Evolutionary conservation across 441 rosid species (phyloP), one percentile per base, ranked within the genome.

Genomic region (Mallotus repandus): DNA sequence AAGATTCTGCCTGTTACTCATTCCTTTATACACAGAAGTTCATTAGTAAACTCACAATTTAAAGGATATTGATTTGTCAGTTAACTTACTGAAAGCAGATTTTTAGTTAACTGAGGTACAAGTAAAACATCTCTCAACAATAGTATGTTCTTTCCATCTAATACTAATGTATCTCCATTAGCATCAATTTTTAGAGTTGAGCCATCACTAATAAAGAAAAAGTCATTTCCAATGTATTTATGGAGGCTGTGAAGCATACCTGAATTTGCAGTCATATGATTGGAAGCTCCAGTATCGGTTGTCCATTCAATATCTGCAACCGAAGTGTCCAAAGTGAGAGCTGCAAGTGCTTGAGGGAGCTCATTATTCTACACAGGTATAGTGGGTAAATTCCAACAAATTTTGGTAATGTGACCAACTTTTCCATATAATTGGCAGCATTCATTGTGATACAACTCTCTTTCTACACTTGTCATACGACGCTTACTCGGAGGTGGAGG

Each of bases 331-430:
- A 65, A 46, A 55, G 32, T 66, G 7, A 66, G 69, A 1, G 69
- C 41, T 4, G 19, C 55, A n/a, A 66, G 56, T 3, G 69, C 69
- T 46, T 66, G 56, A 5, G 69, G 69, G 22, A 66, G 69, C 2
- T 41, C 50, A 4, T 66, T 38, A 48, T 66, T 11, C 0, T 38
- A 0, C 1, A 11, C n/a, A 7, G 41, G 5, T 63, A 1, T 14
- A 16, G 41, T 9, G 21, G 55, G 41, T 66, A 66, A 41, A 11
- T 38, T 66, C 55, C 19, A 38, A 38, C 19, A 66, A 7, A 66
- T 66, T 66, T 66, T 66, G 41, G 56, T 55, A 9, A 48, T 45
- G 21, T 66, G 69, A 8, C 69, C 11, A 10, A 4, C 56, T 25
- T 21, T 66, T 18, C 38, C n/a, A 4, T 56, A 66, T 0, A 48